Percentiles rank a stretch among this genome's conserved stretches.
Conservation (phyloP, 1,139 yeast species). For the Lodderomyces theae region DNA sequence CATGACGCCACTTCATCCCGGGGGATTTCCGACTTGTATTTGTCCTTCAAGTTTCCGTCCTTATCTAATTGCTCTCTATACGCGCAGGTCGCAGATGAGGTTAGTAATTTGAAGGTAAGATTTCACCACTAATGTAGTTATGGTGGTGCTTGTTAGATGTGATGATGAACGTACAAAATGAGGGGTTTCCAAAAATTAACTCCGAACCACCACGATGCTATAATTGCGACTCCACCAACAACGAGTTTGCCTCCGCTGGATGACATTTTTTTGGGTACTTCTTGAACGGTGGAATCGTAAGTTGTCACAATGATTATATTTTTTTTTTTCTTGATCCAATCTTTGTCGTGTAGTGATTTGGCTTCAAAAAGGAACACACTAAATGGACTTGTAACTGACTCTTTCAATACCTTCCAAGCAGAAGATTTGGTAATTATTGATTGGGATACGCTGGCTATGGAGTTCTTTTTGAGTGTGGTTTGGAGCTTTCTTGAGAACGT, state of each 20-base stretch:
- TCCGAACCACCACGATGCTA: constrained; percentile 50
- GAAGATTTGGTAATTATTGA: too few species aligned
- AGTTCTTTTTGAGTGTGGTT: too few species aligned
- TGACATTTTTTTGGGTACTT: constrained; percentile 22
- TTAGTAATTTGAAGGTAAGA: constrained; percentile 2
- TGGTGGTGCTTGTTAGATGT: neutral
- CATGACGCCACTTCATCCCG: constrained; percentile 37
- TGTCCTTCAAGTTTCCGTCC: constrained; percentile 64
- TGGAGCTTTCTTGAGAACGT: too few species aligned
- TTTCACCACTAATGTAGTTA: too few species aligned
- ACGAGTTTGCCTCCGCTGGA: constrained; percentile 24
- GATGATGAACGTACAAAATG: constrained; percentile 50
- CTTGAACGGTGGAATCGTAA: too few species aligned
- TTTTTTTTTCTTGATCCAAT: neutral
- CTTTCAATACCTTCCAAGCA: too few species aligned
- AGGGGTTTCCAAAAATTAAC: constrained; percentile 72
- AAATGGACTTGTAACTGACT: too few species aligned
- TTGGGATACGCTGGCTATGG: too few species aligned
- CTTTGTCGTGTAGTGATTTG: too few species aligned
- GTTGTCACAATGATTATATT: neutral
- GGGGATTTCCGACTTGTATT: constrained; percentile 48
- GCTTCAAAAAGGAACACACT: too few species aligned
- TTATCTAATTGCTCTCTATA: constrained; percentile 60
- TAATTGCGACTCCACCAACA: constrained; percentile 31
- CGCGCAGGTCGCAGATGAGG: constrained; percentile 7